Base-by-base conservation (phyloP, 2,329 filamentous ascomycete species). In the Periconia sp. region DNA sequence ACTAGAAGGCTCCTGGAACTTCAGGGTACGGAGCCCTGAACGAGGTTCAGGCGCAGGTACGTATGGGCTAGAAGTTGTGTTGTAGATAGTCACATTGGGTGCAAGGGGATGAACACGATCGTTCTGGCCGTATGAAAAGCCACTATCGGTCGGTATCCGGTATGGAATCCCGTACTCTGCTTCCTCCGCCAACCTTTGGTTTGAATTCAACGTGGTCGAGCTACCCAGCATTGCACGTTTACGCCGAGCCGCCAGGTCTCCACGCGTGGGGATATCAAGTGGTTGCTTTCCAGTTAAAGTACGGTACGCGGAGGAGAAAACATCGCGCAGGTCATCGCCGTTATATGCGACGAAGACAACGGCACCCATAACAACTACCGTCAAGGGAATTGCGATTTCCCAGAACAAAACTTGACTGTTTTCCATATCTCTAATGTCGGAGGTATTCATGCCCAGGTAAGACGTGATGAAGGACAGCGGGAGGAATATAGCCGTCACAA, bases 401-500 rank as follows among this genome's bases (percentile, higher is more conserved):
- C 76, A 79, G 58, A 78, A 78, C 0, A 77, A 49, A 20, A 61
- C 56, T 54, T 78, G 76, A 9, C 58, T 70, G 19, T 63, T 65
- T 2, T 65, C 53, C 74, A 76, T 76, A 45, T 77, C 66, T 23
- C 76, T 58, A 14, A 78, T 74, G 37, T 77, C 76, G 1, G 57
- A 52, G 1, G 72, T 70, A 43, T 71, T 72, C 76, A 78, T 73
- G 7, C 76, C 76, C 11, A 78, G 71, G 55, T 75, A 77, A 3
- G 68, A 73, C 0, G 74, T 72, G 6, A 78, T 70, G 56, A 79
- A 79, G 6, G 74, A 77, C 6, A 79, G 61, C 0, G 76, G 76
- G 9, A 79, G 64, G 50, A 78, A 79, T 30, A 78, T 68, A 45
- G 76, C 68, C 0, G 76, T 79, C 6, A 78, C 74, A 15, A 77